Evolutionary conservation across 805 yeast genomes (phyloP).

Genomic region (Wickerhamiella australiensis): DNA sequence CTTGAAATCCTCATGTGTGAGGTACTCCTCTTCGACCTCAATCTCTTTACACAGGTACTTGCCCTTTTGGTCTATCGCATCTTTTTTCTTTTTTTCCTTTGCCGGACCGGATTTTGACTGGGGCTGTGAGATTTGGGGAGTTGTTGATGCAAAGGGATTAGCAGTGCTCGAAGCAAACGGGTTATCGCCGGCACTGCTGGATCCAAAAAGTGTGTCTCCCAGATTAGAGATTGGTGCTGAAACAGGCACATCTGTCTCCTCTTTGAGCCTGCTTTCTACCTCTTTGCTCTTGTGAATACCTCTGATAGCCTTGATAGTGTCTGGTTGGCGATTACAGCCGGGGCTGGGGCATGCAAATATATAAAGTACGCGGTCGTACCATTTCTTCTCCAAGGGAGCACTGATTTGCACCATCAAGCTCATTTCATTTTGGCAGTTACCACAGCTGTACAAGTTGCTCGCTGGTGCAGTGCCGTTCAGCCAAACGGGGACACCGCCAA

Average conservation of each 20-base stretch:
- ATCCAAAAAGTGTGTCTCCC: constrained; percentile 18
- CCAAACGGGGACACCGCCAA: constrained; percentile 60
- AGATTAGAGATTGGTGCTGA: constrained; percentile 6
- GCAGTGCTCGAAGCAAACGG: background rate
- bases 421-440: constrained; percentile 49
- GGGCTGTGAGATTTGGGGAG: background rate
- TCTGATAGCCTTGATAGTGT: constrained; percentile 63
- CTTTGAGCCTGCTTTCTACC: constrained; percentile 20
- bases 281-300: constrained; percentile 55
- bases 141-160: background rate
- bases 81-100: constrained; percentile 9
- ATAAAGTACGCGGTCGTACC: constrained; percentile 61
- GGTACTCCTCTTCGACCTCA: constrained; percentile 59
- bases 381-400: constrained; percentile 58
- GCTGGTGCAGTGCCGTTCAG: constrained; percentile 57
- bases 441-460: constrained; percentile 43
- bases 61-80: constrained; percentile 29
- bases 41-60: constrained; percentile 54
- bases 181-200: constrained; percentile 10
- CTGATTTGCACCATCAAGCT: constrained; percentile 65
- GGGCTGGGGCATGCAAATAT: constrained; percentile 60
- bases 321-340: constrained; percentile 54
- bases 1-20: constrained; percentile 34
- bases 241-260: background rate
- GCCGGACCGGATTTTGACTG: constrained; percentile 6